Conservation (phyloP, 2,329 filamentous ascomycete genomes). For the Pseudocercospora ulei region DNA sequence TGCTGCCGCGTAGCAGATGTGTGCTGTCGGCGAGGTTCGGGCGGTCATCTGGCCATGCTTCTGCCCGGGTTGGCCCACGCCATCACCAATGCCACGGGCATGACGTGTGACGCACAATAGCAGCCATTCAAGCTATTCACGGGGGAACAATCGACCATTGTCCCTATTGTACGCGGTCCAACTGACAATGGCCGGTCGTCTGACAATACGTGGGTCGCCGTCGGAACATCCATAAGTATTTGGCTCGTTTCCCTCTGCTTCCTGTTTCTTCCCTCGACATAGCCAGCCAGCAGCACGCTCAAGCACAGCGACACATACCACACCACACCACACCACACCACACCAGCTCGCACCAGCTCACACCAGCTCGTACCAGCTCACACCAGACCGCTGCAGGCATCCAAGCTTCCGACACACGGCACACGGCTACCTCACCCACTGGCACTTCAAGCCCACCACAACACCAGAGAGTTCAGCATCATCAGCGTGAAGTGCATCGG, state of each 20-base stretch:
- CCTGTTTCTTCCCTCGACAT: conserved; percentile 8
- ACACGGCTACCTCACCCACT: no score
- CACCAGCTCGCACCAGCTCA: background rate
- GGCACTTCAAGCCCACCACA: no score
- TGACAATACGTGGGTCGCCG: conserved; percentile 9
- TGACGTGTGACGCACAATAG: conserved; percentile 14
- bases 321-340: background rate
- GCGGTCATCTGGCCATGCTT: conserved; percentile 4
- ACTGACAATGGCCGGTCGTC: conserved; percentile 12
- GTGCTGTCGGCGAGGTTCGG: conserved; percentile 1
- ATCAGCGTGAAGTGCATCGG: no score
- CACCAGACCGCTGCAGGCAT: no score
- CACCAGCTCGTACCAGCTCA: background rate
- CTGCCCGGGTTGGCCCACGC: no score
- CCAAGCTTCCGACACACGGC: no score
- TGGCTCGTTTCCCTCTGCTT: conserved; percentile 1
- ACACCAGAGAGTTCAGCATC: no score
- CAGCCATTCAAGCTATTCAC: conserved; percentile 13
- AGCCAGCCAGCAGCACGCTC: conserved; percentile 5
- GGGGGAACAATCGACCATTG: conserved; percentile 5
- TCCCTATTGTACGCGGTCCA: conserved; percentile 7
- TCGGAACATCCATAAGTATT: background rate
- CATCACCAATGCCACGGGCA: background rate
- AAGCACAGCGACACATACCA: conserved; percentile 2
- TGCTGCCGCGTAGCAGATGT: background rate